These are phyloP conservation scores for Cucurbitaria berberidis DNA, from an alignment of 2,329 filamentous ascomycete genomes.

Conservation along the genomic window DNA sequence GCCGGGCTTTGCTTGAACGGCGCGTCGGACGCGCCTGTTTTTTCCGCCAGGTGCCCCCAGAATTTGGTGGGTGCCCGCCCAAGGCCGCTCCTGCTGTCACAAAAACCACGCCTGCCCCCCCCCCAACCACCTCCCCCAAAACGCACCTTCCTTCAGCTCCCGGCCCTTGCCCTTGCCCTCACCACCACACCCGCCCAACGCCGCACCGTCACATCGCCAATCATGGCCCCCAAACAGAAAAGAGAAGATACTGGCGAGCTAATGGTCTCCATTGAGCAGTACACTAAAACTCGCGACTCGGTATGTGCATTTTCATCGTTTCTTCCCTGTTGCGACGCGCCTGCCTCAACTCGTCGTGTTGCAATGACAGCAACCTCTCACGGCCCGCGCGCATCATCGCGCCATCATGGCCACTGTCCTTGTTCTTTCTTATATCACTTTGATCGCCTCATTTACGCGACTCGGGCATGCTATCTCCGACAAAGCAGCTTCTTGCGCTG, in stretches of 20 bases:
- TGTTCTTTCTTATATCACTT: slow-evolving; percentile 4
- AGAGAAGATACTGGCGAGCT: slow-evolving; percentile 44
- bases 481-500: slow-evolving; percentile 10
- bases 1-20: no score
- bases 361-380: slow-evolving; percentile 7
- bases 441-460: slow-evolving; percentile 37
- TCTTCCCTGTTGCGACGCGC: slow-evolving; percentile 21
- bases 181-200: slow-evolving; percentile 7
- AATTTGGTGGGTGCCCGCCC: background rate
- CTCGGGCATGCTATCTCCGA: slow-evolving; percentile 13
- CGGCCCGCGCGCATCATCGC: slow-evolving; percentile 8
- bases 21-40: no score
- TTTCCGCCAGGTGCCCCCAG: no score
- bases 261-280: slow-evolving; percentile 72
- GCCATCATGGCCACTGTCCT: slow-evolving; percentile 6
- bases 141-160: background rate
- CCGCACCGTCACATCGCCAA: slow-evolving; percentile 9
- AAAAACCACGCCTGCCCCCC: background rate
- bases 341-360: slow-evolving; percentile 16
- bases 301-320: slow-evolving; percentile 61
- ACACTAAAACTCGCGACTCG: slow-evolving; percentile 79
- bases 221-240: slow-evolving; percentile 40
- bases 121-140: background rate
- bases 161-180: slow-evolving; percentile 6
- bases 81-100: background rate